Evolutionary conservation across 805 yeast species (phyloP).

Genomic region (Trichomonascus vanleenenianus): DNA sequence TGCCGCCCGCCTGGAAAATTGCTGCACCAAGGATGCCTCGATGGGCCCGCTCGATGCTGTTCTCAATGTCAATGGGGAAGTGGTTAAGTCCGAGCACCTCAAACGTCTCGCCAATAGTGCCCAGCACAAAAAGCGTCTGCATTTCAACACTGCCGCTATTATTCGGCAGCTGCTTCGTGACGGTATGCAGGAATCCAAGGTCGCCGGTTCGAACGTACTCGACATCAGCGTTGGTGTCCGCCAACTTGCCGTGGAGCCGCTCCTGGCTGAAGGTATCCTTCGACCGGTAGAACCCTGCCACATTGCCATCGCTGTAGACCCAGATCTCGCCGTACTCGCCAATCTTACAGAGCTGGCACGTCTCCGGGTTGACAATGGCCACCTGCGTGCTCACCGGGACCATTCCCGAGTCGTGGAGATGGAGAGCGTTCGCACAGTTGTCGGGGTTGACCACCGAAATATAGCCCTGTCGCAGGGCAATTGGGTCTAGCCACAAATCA

Average conservation of each 20-base stretch:
- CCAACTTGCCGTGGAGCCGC: constrained; percentile 58
- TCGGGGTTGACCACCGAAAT: constrained; percentile 71
- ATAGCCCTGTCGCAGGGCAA: constrained; percentile 84
- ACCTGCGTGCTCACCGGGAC: constrained; percentile 92
- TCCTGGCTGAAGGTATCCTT: constrained; percentile 44
- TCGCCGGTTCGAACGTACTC: constrained; percentile 86
- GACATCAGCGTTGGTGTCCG: constrained; percentile 53
- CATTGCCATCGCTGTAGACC: constrained; percentile 87
- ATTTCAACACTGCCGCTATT: constrained; percentile 37
- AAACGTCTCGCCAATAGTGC: constrained; percentile 77
- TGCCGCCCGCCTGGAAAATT: constrained; percentile 75
- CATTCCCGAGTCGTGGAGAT: constrained; percentile 89
- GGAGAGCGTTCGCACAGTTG: constrained; percentile 59
- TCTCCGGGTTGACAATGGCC: constrained; percentile 93
- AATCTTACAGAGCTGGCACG: constrained; percentile 62
- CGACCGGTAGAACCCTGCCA: constrained; percentile 46
- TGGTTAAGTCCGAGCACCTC: constrained; percentile 89
- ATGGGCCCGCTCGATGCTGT: constrained; percentile 50
- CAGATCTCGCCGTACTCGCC: constrained; percentile 97
- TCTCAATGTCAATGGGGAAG: constrained; percentile 79
- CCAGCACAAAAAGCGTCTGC: constrained; percentile 79
- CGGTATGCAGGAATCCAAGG: constrained; percentile 81
- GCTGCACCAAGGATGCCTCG: constrained; percentile 42
- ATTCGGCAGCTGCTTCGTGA: constrained; percentile 35
- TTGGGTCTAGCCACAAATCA: constrained; percentile 78